These are phyloP conservation scores for Diaporthe capsici DNA, from an alignment of 2,329 filamentous ascomycete genomes.

Conservation along the genomic window DNA sequence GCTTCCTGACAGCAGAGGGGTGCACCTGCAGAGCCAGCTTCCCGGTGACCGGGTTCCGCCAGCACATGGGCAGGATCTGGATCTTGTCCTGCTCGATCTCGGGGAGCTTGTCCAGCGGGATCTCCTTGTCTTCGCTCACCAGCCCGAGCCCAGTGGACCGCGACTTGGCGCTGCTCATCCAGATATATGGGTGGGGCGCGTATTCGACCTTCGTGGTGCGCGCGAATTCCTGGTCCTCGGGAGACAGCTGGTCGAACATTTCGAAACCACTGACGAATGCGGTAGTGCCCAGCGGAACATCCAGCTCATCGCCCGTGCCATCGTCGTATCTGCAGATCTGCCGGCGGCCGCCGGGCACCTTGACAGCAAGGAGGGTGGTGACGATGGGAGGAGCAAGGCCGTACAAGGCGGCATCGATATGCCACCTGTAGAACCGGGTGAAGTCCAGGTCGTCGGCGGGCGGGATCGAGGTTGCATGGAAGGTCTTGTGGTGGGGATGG, in stretches of 20 bases:
- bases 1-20: slow-evolving; percentile 77
- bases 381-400: slow-evolving; percentile 80
- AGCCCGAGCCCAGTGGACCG: slow-evolving; percentile 80
- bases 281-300: slow-evolving; percentile 81
- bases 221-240: slow-evolving; percentile 77
- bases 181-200: slow-evolving; percentile 84
- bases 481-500: slow-evolving; percentile 84
- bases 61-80: slow-evolving; percentile 81
- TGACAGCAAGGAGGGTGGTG: slow-evolving; percentile 81
- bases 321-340: slow-evolving; percentile 83
- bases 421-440: slow-evolving; percentile 81
- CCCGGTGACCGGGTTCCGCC: slow-evolving; percentile 81
- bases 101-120: slow-evolving; percentile 56
- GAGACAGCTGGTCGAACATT: slow-evolving; percentile 78
- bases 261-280: slow-evolving; percentile 80
- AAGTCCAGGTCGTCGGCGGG: slow-evolving; percentile 60
- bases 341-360: slow-evolving; percentile 75
- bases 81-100: slow-evolving; percentile 75
- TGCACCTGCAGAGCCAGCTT: slow-evolving; percentile 80
- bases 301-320: slow-evolving; percentile 74
- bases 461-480: slow-evolving; percentile 77
- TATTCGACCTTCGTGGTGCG: slow-evolving; percentile 79
- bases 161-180: slow-evolving; percentile 80
- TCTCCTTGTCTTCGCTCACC: slow-evolving; percentile 74
- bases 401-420: slow-evolving; percentile 85